These are phyloP conservation scores for Didymella keratinophila DNA, from an alignment of 2,329 filamentous ascomycete genomes.

Conservation along the genomic window DNA sequence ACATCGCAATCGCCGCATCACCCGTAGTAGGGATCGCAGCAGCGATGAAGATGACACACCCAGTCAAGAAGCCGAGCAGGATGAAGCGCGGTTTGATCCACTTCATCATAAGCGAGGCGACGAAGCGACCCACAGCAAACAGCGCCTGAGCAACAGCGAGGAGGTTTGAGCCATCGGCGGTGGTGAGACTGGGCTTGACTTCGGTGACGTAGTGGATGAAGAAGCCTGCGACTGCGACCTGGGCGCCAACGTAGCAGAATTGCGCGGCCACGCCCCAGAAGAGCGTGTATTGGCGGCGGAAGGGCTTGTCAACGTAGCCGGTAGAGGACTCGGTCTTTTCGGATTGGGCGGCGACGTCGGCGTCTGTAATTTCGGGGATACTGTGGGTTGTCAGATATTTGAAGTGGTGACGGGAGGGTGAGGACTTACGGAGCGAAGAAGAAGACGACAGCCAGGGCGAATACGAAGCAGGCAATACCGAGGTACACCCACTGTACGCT, in stretches of 20 bases:
- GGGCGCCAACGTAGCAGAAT: conserved; percentile 67
- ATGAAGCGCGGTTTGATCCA: conserved; percentile 65
- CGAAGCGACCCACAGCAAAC: conserved; percentile 65
- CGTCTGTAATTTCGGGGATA: conserved; percentile 66
- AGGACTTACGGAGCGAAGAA: conserved; percentile 61
- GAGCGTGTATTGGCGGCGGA: conserved; percentile 57
- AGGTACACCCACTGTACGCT: conserved; percentile 63
- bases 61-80: conserved; percentile 60
- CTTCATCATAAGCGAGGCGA: conserved; percentile 60
- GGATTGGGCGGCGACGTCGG: conserved; percentile 63
- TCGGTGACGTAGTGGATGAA: conserved; percentile 54
- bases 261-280: conserved; percentile 61
- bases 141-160: conserved; percentile 62
- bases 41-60: conserved; percentile 59
- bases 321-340: conserved; percentile 38
- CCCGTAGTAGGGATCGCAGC: conserved; percentile 56
- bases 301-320: conserved; percentile 58
- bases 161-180: conserved; percentile 42
- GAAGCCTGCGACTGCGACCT: conserved; percentile 61
- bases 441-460: conserved; percentile 64
- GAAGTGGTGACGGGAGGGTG: background rate
- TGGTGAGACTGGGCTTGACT: conserved; percentile 48
- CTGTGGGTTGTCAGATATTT: conserved; percentile 1
- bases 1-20: conserved; percentile 54
- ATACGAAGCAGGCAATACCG: conserved; percentile 67